Base-by-base conservation (phyloP, 257 asterid genomes). In the Ilex asprella region DNA sequence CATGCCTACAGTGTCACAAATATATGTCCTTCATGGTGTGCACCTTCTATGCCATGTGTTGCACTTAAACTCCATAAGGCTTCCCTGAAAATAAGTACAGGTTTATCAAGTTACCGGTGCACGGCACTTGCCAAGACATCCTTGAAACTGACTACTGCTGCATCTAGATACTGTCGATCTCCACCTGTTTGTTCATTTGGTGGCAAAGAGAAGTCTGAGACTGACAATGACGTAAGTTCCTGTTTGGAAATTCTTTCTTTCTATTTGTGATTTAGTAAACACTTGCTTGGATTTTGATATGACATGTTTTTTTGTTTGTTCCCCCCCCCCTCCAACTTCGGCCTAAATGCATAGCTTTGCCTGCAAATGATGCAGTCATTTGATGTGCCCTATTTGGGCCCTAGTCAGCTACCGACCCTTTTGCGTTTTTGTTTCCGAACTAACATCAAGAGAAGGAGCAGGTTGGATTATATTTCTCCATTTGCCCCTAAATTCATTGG, bases 161-260 rank as follows among this genome's bases (percentile, higher is more conserved):
- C 52, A 46, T 46, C 52, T 46, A 7, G n/a, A 46, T 46, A 14
- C 12, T 11, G 12, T 10, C 52, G n/a, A 10, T 46, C 12, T 46
- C 4, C 52, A 11, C 52, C 52, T 46, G 13, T 46, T 46, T 46
- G 52, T 14, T 14, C n/a, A 14, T 46, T 46, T 46, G 52, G 52
- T 7, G n/a, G 52, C 52, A 46, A 46, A 46, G 52, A 11, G 52
- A 46, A 46, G n/a, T 46, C 52, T 2, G 52, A 46, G 52, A 46
- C 2, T 59, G 93, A 68, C 43, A 77, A 76, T 63, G 78, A 84
- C 94, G 95, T 87, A 75, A 65, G 58, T 16, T 14, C 47, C 32
- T 64, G 35, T 8, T 54, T 69, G 56, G 61, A 56, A 32, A 21
- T 21, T 21, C 27, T 21, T 62, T 16, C 13, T 32, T 30, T 55